Base-by-base conservation (phyloP, 257 asterid species). In the Penstemon davidsonii region DNA sequence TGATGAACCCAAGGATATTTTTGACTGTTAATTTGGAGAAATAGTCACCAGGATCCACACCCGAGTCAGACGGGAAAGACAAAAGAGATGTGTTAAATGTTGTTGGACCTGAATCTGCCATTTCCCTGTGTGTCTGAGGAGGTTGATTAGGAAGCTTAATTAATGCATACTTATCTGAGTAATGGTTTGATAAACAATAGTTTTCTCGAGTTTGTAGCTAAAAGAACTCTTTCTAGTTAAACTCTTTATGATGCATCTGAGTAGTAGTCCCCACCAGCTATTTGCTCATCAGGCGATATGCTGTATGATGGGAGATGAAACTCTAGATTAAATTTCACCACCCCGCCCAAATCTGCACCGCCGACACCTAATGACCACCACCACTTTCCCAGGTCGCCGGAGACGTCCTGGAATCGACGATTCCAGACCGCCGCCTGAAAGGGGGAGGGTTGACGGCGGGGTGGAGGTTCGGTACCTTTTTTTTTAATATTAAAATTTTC, bases 251-350 rank as follows among this genome's bases (percentile, higher is more conserved):
- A 78, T 56, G 55, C 69, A 44, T 19, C 73, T 61, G 78, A 64
- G 72, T 79, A 25, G 33, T 25, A 78, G 73, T 80, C 64, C 47
- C 67, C 75, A 39, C 33, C 62, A 52, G 62, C 75, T 44, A 19
- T 36, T 67, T 66, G 63, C 49, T 62, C 60, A 55, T 72, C 75
- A 67, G 83, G 84, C 70, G 81, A 81, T 70, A 66, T 70, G 78
- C 53, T 73, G 80, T 74, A 51, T 78, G 82, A 68, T 60, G 85
- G 79, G 83, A 69, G 73, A 75, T 76, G 72, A 69, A 67, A 78
- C 64, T 64, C 18, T 77, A 81, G 86, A 74, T 79, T 71, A 81
- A 81, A 68, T 19, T 19, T 1, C 25, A 19, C 25, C 25, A 19
- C 25, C 25, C 1, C 25, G 1, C 25, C 25, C 25, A 19, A 19